Conservation (phyloP, 345 rosid genomes). For the Litchi chinensis region DNA sequence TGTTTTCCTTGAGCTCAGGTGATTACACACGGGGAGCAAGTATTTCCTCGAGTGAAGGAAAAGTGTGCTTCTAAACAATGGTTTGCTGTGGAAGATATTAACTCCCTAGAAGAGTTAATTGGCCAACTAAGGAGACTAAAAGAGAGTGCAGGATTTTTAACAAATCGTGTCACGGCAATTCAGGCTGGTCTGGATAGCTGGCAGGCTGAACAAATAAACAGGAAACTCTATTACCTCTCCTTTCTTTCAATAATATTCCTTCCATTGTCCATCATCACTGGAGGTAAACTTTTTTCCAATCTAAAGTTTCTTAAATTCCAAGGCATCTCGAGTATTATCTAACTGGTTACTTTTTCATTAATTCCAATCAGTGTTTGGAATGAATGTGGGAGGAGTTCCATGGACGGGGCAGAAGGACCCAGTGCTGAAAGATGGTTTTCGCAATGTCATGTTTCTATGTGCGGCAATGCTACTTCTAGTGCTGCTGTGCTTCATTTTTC, state of each 20-base stretch:
- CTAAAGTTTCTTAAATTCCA: background rate
- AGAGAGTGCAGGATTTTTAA: conserved; percentile 89
- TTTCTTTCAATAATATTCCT: conserved; percentile 94
- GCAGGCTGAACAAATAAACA: conserved; percentile 95
- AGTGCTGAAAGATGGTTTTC: conserved; percentile 64
- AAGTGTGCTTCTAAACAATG: conserved; percentile 72
- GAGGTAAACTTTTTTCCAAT: conserved; percentile 53
- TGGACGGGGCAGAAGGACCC: conserved; percentile 88
- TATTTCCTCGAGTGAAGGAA: conserved; percentile 89
- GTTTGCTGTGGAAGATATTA: conserved; percentile 69
- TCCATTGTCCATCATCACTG: conserved; percentile 89
- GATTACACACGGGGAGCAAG: conserved; percentile 94
- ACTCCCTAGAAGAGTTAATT: conserved; percentile 74
- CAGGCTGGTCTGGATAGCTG: conserved; percentile 96
- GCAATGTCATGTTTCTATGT: conserved; percentile 83
- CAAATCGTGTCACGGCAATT: conserved; percentile 88
- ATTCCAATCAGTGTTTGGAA: conserved; percentile 72
- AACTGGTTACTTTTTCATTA: background rate
- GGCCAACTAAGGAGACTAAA: conserved; percentile 82
- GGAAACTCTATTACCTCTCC: conserved; percentile 89
- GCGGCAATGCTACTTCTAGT: conserved; percentile 53
- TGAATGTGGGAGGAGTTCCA: conserved; percentile 99
- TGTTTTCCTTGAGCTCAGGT: conserved; percentile 46
- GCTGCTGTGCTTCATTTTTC: conserved; percentile 74
- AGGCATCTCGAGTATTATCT: background rate